These are phyloP conservation scores for Xenosphaeropsis pyriputrescens DNA, from an alignment of 2,329 filamentous ascomycete genomes.

Conservation along the genomic window DNA sequence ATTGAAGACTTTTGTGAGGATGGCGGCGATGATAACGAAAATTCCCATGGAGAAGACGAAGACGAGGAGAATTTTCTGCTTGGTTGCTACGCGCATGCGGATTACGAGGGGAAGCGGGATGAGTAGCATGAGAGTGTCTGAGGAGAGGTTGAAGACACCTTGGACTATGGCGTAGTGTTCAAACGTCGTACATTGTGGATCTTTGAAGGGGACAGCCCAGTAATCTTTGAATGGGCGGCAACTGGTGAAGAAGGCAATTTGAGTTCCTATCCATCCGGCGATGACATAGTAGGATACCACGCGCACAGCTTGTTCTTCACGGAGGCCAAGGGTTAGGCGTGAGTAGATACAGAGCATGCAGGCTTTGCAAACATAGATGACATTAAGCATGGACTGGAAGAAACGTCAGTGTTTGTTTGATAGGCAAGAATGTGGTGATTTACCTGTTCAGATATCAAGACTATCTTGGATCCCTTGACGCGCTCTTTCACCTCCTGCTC, in stretches of 20 bases:
- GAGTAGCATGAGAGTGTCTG: constrained; percentile 37
- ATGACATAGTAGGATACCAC: constrained; percentile 30
- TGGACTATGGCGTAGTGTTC: constrained; percentile 41
- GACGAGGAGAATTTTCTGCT: constrained; percentile 32
- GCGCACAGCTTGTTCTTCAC: constrained; percentile 31
- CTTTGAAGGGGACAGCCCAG: constrained; percentile 37
- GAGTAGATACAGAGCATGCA: constrained; percentile 41
- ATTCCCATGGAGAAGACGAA: constrained; percentile 25
- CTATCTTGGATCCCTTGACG: constrained; percentile 31
- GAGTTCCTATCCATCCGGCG: constrained; percentile 32
- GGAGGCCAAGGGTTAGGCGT: constrained; percentile 24
- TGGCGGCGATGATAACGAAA: constrained; percentile 33
- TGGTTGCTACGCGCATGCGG: constrained; percentile 27
- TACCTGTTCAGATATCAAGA: constrained; percentile 24
- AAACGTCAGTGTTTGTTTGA: neutral
- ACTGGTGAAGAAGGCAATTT: constrained; percentile 34
- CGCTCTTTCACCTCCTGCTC: constrained; percentile 24
- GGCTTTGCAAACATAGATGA: constrained; percentile 39
- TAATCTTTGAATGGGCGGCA: constrained; percentile 39
- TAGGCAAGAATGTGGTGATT: neutral
- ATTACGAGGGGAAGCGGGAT: constrained; percentile 37
- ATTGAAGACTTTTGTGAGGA: constrained; percentile 26
- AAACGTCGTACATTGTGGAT: constrained; percentile 36
- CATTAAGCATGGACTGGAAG: constrained; percentile 39
- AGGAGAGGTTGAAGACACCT: constrained; percentile 37